Base-by-base conservation (phyloP, 306 rosid species). In the Albizia julibrissin region DNA sequence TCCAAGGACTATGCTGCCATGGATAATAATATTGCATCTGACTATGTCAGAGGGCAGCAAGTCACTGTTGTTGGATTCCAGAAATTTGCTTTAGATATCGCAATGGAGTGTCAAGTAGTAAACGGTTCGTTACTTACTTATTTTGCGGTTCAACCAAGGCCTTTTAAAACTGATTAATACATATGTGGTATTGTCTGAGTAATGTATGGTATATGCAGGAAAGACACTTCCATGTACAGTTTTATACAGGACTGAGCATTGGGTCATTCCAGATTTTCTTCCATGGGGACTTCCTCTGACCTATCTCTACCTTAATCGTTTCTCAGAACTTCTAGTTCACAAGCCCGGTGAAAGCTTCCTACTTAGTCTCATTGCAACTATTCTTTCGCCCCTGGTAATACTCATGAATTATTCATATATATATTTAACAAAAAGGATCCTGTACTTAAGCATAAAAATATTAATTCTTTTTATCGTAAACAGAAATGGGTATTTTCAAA, bases 281-380 rank as follows among this genome's bases (percentile, higher is more conserved):
- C 94, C 95, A 7, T 93, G 97, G 97, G 97, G 97, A 4, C 49
- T 93, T n/a, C 87, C 95, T 43, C 69, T 91, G 0, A 80, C 39
- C 62, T 83, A n/a, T 64, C 82, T 93, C 4, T 91, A 93, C 82
- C 85, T 88, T 0, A 93, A 75, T 65, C 95, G 95, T 78, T 91
- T 93, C 46, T 52, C 97, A 0, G 95, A 91, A 84, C 83, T 93
- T 15, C 74, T 91, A 47, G 82, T 91, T 83, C 97, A 90, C 62
- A 93, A 90, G 84, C 97, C 97, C 3, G 86, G 90, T 4, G 89
- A 93, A 88, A 82, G 85, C 74, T 42, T 87, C 65, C 71, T 90
- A 2, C 89, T 87, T 5, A 73, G 80, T 77, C 84, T 93, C 67
- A 79, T 91, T 11, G 95, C 91, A 15, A 76, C 86, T 19, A 8